phyloP scores from a whole-genome alignment of 176 grass and related monocot genomes.

The Themeda triandra region DNA sequence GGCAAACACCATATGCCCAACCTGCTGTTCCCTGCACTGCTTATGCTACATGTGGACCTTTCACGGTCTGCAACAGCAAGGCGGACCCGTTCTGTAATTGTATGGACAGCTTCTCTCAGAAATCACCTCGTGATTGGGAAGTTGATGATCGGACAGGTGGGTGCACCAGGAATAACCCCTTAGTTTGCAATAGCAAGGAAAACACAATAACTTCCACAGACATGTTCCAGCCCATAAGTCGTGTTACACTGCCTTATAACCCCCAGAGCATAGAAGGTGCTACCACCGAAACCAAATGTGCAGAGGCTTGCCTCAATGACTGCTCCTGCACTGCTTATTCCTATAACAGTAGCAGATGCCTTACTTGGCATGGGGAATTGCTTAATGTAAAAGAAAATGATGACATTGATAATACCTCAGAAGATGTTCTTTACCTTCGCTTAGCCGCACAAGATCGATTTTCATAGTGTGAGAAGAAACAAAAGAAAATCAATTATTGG shows the following conservation, averaged over 20 bases:
- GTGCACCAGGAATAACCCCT: not conserved
- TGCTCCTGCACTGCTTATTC: conserved; percentile 5
- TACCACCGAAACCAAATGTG: not conserved
- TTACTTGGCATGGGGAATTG: conserved; percentile 41
- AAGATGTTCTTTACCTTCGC: conserved; percentile 22
- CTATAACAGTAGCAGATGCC: conserved; percentile 16
- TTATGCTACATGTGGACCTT: not conserved
- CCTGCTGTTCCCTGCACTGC: not conserved
- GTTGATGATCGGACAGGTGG: conserved; percentile 20
- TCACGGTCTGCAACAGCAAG: not conserved
- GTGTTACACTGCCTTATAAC: not conserved
- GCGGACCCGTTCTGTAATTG: conserved; percentile 21
- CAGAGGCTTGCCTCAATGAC: not conserved
- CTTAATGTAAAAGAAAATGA: conserved; percentile 11
- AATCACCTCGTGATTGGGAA: conserved; percentile 20
- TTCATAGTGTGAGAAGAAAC: not conserved
- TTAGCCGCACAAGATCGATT: conserved; percentile 36
- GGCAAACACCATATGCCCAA: not conserved
- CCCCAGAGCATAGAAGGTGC: not conserved
- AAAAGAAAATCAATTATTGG: not conserved
- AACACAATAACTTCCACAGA: not conserved
- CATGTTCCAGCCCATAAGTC: not conserved
- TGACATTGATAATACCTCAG: not conserved
- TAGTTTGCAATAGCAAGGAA: not conserved
- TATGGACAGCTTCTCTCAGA: conserved; percentile 20